These are phyloP conservation scores for Cryptococcus sp. DNA, from an alignment of 1,284 basidiomycete genomes.

Conservation along the genomic window DNA sequence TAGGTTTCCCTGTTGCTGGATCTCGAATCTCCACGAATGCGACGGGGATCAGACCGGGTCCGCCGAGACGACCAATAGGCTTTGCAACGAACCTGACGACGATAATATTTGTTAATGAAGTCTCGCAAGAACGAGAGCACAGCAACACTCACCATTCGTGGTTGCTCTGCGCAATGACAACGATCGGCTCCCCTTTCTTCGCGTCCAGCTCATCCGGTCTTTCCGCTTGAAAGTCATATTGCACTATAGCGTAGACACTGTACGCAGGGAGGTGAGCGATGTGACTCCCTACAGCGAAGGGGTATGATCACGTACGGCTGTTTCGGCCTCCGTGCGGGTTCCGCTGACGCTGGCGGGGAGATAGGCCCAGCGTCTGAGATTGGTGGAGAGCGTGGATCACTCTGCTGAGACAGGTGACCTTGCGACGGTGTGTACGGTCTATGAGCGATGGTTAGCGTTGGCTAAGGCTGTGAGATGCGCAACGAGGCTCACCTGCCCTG, in stretches of 20 bases:
- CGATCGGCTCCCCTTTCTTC: constrained; percentile 88
- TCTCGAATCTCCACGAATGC: constrained; percentile 96
- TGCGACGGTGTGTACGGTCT: constrained; percentile 29
- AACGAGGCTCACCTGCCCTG: constrained; percentile 17
- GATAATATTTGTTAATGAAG: background rate
- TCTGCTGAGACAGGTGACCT: constrained; percentile 19
- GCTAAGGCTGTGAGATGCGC: background rate
- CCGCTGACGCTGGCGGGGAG: constrained; percentile 21
- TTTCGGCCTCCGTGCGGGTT: constrained; percentile 15
- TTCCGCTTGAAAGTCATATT: constrained; percentile 94
- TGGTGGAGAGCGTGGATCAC: constrained; percentile 21
- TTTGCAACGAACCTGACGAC: constrained; percentile 66
- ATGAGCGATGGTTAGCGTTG: background rate
- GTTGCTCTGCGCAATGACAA: constrained; percentile 59
- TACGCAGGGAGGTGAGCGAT: background rate
- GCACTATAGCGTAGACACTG: constrained; percentile 80
- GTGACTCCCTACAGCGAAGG: background rate
- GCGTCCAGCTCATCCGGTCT: constrained; percentile 95
- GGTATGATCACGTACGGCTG: constrained; percentile 24
- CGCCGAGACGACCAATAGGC: constrained; percentile 89
- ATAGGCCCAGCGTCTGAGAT: constrained; percentile 3
- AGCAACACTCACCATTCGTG: constrained; percentile 52
- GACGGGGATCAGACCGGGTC: constrained; percentile 94
- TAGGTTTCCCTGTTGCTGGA: constrained; percentile 74
- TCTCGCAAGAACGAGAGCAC: constrained; percentile 10